phyloP scores from a whole-genome alignment of 2,329 filamentous ascomycete species.

The Bipolaris sorokiniana region DNA sequence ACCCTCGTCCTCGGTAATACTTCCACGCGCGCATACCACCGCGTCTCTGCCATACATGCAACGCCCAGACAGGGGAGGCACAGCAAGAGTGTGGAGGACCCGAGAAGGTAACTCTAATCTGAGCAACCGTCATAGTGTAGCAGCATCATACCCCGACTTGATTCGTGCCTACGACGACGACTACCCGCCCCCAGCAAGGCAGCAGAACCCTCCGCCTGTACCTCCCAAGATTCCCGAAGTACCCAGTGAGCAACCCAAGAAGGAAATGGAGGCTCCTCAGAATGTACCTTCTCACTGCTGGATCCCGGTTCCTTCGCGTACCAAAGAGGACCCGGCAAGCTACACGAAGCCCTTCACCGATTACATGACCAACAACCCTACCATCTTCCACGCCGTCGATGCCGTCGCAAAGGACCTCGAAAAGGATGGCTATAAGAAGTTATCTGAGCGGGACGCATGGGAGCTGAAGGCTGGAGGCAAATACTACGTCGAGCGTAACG shows the following conservation, averaged over 20 bases:
- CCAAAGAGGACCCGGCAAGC: slow-evolving; percentile 40
- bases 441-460: slow-evolving; percentile 84
- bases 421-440: slow-evolving; percentile 75
- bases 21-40: slow-evolving; percentile 43
- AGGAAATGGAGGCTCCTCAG: slow-evolving; percentile 10
- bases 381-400: slow-evolving; percentile 87
- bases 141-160: slow-evolving; percentile 37
- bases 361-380: slow-evolving; percentile 89
- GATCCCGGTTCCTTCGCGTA: slow-evolving; percentile 21
- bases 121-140: slow-evolving; percentile 39
- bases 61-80: slow-evolving; percentile 21
- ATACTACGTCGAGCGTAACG: slow-evolving; percentile 87
- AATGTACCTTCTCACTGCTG: slow-evolving; percentile 26
- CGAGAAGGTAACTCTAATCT: slow-evolving; percentile 15
- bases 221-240: slow-evolving; percentile 47
- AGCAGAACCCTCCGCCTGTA: slow-evolving; percentile 46
- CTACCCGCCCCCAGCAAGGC: slow-evolving; percentile 20
- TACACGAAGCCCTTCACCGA: slow-evolving; percentile 86
- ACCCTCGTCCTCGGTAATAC: slow-evolving; percentile 32
- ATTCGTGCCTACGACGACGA: slow-evolving; percentile 45
- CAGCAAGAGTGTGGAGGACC: slow-evolving; percentile 16
- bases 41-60: slow-evolving; percentile 33
- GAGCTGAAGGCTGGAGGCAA: slow-evolving; percentile 80
- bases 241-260: slow-evolving; percentile 12
- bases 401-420: slow-evolving; percentile 76